These are phyloP conservation scores for Chrysanthemum makinoi DNA, from an alignment of 129 eudicot genomes.

Conservation along the genomic window DNA sequence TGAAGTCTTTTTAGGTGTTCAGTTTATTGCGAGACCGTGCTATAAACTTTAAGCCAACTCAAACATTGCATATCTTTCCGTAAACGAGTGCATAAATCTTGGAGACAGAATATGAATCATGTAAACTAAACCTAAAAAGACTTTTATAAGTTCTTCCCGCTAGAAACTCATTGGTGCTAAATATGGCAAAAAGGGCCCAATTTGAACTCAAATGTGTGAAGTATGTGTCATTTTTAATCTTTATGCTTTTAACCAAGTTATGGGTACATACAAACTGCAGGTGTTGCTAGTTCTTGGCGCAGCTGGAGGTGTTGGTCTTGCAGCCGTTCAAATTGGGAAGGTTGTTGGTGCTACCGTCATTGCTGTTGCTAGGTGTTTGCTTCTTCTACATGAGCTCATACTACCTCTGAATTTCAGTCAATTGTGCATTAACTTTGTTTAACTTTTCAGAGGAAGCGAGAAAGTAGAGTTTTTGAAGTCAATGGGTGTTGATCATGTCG, in stretches of 20 bases:
- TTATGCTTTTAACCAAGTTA: conserved; percentile 11
- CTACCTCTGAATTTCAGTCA: background rate
- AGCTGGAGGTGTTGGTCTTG: conserved; percentile 98
- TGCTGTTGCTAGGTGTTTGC: conserved; percentile 81
- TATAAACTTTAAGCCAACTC: background rate
- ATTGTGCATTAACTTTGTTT: conserved; percentile 4
- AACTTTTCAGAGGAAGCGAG: conserved; percentile 47
- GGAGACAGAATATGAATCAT: background rate
- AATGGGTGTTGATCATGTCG: conserved; percentile 87
- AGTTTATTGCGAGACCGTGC: background rate
- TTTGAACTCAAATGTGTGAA: background rate
- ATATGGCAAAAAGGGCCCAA: background rate
- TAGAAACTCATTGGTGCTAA: background rate
- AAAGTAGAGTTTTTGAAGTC: conserved; percentile 76
- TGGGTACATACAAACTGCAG: conserved; percentile 35
- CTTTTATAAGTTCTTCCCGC: background rate
- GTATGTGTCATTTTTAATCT: background rate
- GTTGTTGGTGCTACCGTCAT: conserved; percentile 81
- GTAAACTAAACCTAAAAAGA: background rate
- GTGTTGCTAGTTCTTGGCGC: conserved; percentile 98
- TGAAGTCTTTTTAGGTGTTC: background rate
- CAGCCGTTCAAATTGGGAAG: conserved; percentile 98
- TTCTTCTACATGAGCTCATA: background rate
- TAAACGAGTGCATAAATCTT: background rate
- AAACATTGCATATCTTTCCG: background rate